phyloP scores from a whole-genome alignment of 2,329 filamentous ascomycete genomes.

The Trichoderma breve region DNA sequence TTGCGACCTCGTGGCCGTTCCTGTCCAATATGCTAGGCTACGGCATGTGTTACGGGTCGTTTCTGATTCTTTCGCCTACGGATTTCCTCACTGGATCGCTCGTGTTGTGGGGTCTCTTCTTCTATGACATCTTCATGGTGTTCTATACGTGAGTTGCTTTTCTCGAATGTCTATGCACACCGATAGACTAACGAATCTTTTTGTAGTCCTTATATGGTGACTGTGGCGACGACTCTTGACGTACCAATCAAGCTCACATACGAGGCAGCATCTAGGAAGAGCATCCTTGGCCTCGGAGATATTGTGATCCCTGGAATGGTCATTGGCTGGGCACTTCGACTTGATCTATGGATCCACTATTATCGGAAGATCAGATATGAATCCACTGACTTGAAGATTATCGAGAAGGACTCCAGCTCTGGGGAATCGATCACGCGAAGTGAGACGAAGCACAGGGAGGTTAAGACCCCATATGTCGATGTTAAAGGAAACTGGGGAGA shows the following conservation, averaged over 20 bases:
- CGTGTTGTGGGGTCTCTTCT: slow-evolving; percentile 76
- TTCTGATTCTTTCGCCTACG: slow-evolving; percentile 84
- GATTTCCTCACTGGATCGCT: slow-evolving; percentile 79
- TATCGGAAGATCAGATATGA: slow-evolving; percentile 59
- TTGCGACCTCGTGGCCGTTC: slow-evolving; percentile 56
- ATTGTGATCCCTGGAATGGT: slow-evolving; percentile 91
- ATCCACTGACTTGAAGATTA: slow-evolving; percentile 33
- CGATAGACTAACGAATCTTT: background rate
- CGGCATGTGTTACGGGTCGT: slow-evolving; percentile 77
- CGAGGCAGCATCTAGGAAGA: slow-evolving; percentile 58
- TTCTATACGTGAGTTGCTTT: slow-evolving; percentile 66
- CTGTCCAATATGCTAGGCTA: slow-evolving; percentile 86
- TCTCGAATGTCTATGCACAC: slow-evolving; percentile 24
- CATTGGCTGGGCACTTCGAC: slow-evolving; percentile 83
- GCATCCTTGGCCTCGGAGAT: slow-evolving; percentile 92
- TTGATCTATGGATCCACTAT: slow-evolving; percentile 86
- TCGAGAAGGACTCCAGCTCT: slow-evolving; percentile 34
- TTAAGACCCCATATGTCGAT: slow-evolving; percentile 54
- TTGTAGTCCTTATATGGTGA: slow-evolving; percentile 72
- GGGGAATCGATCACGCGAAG: slow-evolving; percentile 37
- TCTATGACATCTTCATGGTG: slow-evolving; percentile 93
- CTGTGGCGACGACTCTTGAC: slow-evolving; percentile 83
- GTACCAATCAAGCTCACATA: slow-evolving; percentile 92
- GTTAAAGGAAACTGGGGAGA: slow-evolving; percentile 79
- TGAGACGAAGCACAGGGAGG: slow-evolving; percentile 43